Percentiles rank a stretch among this genome's conserved stretches.
phyloP scores from a whole-genome alignment of 2,329 filamentous ascomycete genomes.

The Metarhizium humberi region DNA sequence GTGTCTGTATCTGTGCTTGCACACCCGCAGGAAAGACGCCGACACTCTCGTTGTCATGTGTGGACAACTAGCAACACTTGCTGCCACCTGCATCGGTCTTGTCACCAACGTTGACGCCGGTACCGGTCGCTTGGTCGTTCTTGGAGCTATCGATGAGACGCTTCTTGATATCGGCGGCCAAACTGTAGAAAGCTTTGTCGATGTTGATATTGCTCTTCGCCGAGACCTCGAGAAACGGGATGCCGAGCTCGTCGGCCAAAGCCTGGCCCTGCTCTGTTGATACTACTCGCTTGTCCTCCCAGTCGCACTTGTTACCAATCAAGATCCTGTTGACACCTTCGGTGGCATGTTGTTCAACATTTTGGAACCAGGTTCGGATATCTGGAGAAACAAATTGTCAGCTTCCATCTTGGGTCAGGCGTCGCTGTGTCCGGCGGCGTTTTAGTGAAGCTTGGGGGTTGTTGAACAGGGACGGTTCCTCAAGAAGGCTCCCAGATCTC shows the following conservation, averaged over 20 bases:
- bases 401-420: not conserved
- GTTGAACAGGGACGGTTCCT: not conserved
- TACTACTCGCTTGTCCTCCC: slow-evolving; percentile 97
- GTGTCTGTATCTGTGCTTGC: not conserved
- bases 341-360: slow-evolving; percentile 95
- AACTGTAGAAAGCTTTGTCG: slow-evolving; percentile 93
- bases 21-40: not conserved
- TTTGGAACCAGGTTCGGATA: slow-evolving; percentile 98
- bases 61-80: slow-evolving; percentile 62
- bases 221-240: slow-evolving; percentile 96
- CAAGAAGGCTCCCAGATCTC: not conserved
- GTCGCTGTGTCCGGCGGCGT: not conserved
- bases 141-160: slow-evolving; percentile 87
- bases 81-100: slow-evolving; percentile 47
- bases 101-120: slow-evolving; percentile 61
- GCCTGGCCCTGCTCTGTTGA: slow-evolving; percentile 88
- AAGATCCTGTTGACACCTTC: slow-evolving; percentile 99
- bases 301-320: slow-evolving; percentile 99
- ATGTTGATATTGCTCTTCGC: slow-evolving; percentile 99
- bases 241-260: slow-evolving; percentile 89
- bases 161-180: slow-evolving; percentile 97
- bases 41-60: slow-evolving; percentile 12
- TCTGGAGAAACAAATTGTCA: slow-evolving; percentile 43
- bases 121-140: slow-evolving; percentile 51
- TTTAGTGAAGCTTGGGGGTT: not conserved